These are phyloP conservation scores for Incumbomyces lentus DNA, from an alignment of 2,329 filamentous ascomycete genomes.

Conservation along the genomic window DNA sequence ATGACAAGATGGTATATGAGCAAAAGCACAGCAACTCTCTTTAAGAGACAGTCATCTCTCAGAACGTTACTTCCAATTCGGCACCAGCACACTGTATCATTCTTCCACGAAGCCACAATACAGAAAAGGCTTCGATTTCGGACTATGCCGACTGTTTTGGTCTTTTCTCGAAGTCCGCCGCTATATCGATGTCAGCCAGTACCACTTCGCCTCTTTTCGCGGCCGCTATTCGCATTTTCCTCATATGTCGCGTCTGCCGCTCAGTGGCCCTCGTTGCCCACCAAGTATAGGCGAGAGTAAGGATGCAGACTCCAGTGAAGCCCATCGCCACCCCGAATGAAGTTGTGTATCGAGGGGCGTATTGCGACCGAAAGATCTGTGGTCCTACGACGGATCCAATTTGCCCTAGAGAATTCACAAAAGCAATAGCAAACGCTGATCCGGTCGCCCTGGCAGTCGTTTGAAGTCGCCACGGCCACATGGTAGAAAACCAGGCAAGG, in stretches of 20 bases:
- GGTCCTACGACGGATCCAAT: constrained; percentile 40
- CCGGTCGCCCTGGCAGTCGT: constrained; percentile 38
- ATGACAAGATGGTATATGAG: too few relatives aligned
- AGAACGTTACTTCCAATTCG: too few relatives aligned
- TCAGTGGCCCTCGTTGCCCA: constrained; percentile 37
- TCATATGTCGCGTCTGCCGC: constrained; percentile 35
- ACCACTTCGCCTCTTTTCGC: constrained; percentile 33
- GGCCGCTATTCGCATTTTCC: constrained; percentile 33
- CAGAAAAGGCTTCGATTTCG: too few relatives aligned
- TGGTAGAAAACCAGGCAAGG: constrained; percentile 38
- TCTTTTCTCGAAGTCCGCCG: constrained; percentile 26
- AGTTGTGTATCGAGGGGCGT: constrained; percentile 36
- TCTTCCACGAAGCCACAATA: too few relatives aligned
- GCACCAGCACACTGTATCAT: too few relatives aligned
- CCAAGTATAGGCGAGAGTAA: constrained; percentile 36
- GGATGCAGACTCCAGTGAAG: constrained; percentile 34
- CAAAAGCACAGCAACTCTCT: too few relatives aligned
- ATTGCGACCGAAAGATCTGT: constrained; percentile 37
- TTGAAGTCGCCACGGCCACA: constrained; percentile 45
- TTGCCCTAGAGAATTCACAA: constrained; percentile 42
- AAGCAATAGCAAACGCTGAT: constrained; percentile 42
- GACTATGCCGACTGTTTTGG: too few relatives aligned
- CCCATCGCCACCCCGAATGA: constrained; percentile 38
- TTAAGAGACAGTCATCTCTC: too few relatives aligned
- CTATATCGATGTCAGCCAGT: constrained; percentile 34